Evolutionary conservation across 805 yeast species (phyloP), one percentile per base, ranked within the genome.

Genomic region (Ogataea trehalophila): DNA sequence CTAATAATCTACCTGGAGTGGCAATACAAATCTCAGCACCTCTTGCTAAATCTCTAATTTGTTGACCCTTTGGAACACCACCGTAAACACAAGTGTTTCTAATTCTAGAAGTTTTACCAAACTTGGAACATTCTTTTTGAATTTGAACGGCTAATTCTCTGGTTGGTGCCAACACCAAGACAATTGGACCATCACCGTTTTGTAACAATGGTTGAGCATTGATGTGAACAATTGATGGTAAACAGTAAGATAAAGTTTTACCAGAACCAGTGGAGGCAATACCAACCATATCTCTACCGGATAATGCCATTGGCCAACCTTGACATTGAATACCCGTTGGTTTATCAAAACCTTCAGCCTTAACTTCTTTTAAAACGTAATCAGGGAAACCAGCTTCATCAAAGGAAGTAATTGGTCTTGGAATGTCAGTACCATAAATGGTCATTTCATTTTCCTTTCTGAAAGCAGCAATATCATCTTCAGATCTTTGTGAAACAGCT

Each of bases 241-340:
- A 77, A 77, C 97, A 89, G 78, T 92, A 94, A 38, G 97, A 88
- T 61, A 94, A 77, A 53, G 99, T 94, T 78, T 94, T 94, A 79
- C 99, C 99, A 47, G 97, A 91, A 73, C 99, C 99, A 58, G 99
- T 94, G 59, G 97, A 86, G 48, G 99, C 98, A 69, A 94, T 85
- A 79, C 99, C 99, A 71, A 94, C 87, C 92, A 94, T 86, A 69
- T 94, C 98, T 75, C 98, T 88, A 76, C 99, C 99, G 61, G 92
- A 83, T 50, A 91, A 77, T 64, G 99, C 99, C 99, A 94, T 94
- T 55, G 99, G 99, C 99, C 99, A 94, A 76, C 99, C 99, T 76
- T 94, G 99, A 72, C 97, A 89, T 76, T 94, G 99, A 65, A 94
- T 94, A 57, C 89, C 90, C 48, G 99, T 94, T 61, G 99, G 99